phyloP scores from a whole-genome alignment of 2,329 filamentous ascomycete genomes.

The Kalmusia sp. region DNA sequence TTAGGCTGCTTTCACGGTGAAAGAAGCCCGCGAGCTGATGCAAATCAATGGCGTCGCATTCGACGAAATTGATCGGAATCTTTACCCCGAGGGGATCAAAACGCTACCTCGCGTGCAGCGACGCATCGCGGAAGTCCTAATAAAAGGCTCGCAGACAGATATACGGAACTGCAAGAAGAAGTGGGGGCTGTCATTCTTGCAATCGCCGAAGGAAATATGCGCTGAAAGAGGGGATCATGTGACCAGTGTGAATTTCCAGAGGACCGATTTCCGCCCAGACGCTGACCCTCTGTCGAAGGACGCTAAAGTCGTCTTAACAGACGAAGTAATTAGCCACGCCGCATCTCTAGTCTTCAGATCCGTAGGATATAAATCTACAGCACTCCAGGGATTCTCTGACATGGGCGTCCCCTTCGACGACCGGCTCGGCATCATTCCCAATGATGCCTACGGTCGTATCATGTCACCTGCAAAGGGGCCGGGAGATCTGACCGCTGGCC shows the following conservation, averaged over 20 bases:
- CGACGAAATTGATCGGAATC: conserved; percentile 67
- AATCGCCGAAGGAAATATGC: conserved; percentile 76
- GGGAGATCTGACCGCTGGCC: conserved; percentile 51
- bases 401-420: conserved; percentile 81
- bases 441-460: conserved; percentile 81
- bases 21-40: conserved; percentile 88
- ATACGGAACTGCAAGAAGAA: conserved; percentile 63
- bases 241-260: conserved; percentile 71
- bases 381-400: conserved; percentile 75
- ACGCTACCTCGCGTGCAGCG: conserved; percentile 77
- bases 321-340: conserved; percentile 60
- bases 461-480: conserved; percentile 50
- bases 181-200: conserved; percentile 86
- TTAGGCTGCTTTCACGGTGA: conserved; percentile 94
- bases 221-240: conserved; percentile 60
- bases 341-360: conserved; percentile 84
- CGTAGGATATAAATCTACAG: conserved; percentile 89
- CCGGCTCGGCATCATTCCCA: conserved; percentile 76
- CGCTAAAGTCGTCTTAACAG: conserved; percentile 57
- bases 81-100: conserved; percentile 73
- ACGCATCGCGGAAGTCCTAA: conserved; percentile 80
- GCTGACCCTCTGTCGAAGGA: conserved; percentile 57
- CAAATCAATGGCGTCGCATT: conserved; percentile 77
- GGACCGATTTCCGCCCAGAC: conserved; percentile 47
- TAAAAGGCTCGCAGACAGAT: conserved; percentile 71